phyloP scores from a whole-genome alignment of 1,284 basidiomycete genomes.

The Porodaedalea pini region DNA sequence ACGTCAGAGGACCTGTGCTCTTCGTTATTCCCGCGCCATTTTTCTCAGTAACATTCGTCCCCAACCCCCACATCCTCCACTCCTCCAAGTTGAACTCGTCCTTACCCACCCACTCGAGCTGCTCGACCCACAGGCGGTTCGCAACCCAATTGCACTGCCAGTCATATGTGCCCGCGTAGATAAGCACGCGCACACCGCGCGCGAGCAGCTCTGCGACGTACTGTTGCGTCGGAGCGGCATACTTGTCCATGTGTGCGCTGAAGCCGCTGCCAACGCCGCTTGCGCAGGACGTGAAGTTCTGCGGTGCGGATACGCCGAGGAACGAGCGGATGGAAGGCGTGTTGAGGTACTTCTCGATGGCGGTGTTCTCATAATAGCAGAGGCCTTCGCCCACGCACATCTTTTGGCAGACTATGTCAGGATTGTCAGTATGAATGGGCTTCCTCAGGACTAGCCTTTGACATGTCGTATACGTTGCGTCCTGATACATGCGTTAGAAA shows the following conservation, averaged over 20 bases:
- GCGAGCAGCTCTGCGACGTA: constrained; percentile 74
- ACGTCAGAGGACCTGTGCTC: constrained; percentile 56
- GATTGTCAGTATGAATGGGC: constrained; percentile 12
- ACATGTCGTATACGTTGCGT: constrained; percentile 62
- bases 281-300: constrained; percentile 59
- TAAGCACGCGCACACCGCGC: constrained; percentile 65
- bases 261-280: constrained; percentile 46
- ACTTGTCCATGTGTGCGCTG: constrained; percentile 56
- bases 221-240: constrained; percentile 51
- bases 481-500: background rate
- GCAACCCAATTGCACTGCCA: constrained; percentile 80
- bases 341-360: constrained; percentile 55
- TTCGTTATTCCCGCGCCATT: constrained; percentile 46
- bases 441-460: constrained; percentile 45
- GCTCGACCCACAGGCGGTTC: constrained; percentile 72
- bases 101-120: constrained; percentile 67
- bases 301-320: constrained; percentile 55
- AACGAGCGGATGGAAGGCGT: constrained; percentile 47
- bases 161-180: constrained; percentile 78
- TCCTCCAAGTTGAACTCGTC: constrained; percentile 45
- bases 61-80: constrained; percentile 60
- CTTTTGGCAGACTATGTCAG: constrained; percentile 29
- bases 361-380: constrained; percentile 53
- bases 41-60: constrained; percentile 27
- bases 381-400: constrained; percentile 47